Percentiles rank a stretch among this genome's conserved stretches.
phyloP scores from a whole-genome alignment of 2,329 filamentous ascomycete genomes.

The Diaporthe citrichinensis region DNA sequence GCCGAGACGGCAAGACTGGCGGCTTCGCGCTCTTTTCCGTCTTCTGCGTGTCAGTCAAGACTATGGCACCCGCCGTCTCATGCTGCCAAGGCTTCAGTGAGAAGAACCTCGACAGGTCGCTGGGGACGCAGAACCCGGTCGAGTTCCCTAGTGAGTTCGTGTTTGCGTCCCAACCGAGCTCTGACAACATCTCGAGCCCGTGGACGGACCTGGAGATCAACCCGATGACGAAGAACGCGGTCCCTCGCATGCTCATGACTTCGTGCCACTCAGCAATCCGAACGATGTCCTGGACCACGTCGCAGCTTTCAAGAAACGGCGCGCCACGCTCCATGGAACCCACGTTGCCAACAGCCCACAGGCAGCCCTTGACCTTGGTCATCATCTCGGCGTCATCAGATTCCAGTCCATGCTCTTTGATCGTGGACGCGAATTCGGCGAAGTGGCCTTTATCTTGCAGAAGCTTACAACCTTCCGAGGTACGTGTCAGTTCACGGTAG shows the following conservation, averaged over 20 bases:
- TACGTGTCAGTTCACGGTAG: conserved; percentile 94
- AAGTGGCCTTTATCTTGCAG: conserved; percentile 96
- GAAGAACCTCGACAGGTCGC: conserved; percentile 83
- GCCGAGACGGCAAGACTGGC: conserved; percentile 57
- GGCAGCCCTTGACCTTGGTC: conserved; percentile 93
- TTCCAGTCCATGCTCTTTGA: conserved; percentile 88
- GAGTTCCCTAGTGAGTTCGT: conserved; percentile 86
- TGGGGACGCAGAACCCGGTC: conserved; percentile 88
- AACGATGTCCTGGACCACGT: conserved; percentile 90
- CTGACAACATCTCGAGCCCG: conserved; percentile 90
- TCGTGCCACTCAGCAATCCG: conserved; percentile 89
- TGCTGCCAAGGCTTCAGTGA: conserved; percentile 75
- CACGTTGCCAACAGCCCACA: conserved; percentile 98
- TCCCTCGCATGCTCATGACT: conserved; percentile 93
- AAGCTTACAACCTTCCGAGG: conserved; percentile 90
- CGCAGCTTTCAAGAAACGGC: conserved; percentile 90
- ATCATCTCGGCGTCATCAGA: conserved; percentile 88
- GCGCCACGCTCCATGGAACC: conserved; percentile 98
- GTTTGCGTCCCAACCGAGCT: conserved; percentile 93
- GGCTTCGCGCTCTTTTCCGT: conserved; percentile 62
- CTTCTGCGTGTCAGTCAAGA: conserved; percentile 65
- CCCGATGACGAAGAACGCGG: conserved; percentile 95
- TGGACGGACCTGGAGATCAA: conserved; percentile 93
- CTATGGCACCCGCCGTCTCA: conserved; percentile 62
- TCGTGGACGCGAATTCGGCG: conserved; percentile 90